A percentile compares a stretch with the other conserved stretches of the same genome.
phyloP scores from a whole-genome alignment of 139 green algal species.

The Pycnococcus provasolii region DNA sequence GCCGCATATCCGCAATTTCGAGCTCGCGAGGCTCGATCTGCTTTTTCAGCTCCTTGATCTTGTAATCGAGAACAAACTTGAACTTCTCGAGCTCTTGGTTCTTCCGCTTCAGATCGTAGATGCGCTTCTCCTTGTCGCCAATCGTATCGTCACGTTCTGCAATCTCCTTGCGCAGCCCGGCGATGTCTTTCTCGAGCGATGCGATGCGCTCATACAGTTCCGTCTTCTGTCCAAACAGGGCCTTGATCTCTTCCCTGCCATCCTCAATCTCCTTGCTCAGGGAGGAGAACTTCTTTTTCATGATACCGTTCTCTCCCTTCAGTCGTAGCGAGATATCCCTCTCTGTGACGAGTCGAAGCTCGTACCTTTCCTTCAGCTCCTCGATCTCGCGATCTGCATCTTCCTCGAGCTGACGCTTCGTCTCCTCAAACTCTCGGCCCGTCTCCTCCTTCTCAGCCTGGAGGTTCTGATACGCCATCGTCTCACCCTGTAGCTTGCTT shows the following conservation, averaged over 20 bases:
- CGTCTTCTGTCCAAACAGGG: conserved; percentile 65
- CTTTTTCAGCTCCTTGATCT: conserved; percentile 86
- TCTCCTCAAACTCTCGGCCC: conserved; percentile 46
- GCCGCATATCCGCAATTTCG: conserved; percentile 70
- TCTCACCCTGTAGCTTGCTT: conserved; percentile 53
- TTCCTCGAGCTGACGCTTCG: conserved; percentile 77
- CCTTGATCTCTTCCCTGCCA: conserved; percentile 63
- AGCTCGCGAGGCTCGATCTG: conserved; percentile 75
- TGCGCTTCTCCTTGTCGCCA: conserved; percentile 81
- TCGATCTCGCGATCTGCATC: conserved; percentile 81
- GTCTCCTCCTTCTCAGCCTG: conserved; percentile 39
- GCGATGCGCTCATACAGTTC: conserved; percentile 45
- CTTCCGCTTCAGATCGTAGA: conserved; percentile 90
- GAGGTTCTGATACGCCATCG: conserved; percentile 48
- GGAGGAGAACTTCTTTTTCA: conserved; percentile 82
- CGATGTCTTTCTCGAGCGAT: conserved; percentile 72
- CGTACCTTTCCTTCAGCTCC: conserved; percentile 56
- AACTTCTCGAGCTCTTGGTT: conserved; percentile 92
- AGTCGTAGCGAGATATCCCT: conserved; percentile 55
- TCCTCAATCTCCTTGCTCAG: conserved; percentile 70
- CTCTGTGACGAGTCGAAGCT: conserved; percentile 43
- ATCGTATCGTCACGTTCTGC: conserved; percentile 77
- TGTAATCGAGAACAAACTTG: conserved; percentile 92
- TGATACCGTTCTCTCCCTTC: conserved; percentile 88
- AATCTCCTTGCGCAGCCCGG: conserved; percentile 67